These are phyloP conservation scores for Penicillium sclerotiorum DNA, from an alignment of 2,329 filamentous ascomycete species.

Conservation along the genomic window DNA sequence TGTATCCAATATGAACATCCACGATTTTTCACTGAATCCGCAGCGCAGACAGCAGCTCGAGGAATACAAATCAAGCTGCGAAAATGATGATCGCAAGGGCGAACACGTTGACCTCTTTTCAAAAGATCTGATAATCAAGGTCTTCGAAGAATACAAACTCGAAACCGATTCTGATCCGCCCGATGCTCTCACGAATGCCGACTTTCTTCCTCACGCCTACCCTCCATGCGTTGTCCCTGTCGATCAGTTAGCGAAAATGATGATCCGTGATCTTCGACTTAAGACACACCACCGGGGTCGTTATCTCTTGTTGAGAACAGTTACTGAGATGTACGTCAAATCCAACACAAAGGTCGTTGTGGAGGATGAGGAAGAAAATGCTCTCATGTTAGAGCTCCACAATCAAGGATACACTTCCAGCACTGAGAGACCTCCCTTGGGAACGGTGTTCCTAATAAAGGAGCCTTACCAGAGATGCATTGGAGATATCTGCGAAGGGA, in stretches of 20 bases:
- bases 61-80: too few relatives aligned
- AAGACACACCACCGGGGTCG: slow-evolving; percentile 46
- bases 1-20: too few relatives aligned
- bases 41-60: too few relatives aligned
- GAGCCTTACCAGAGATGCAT: slow-evolving; percentile 56
- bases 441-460: slow-evolving; percentile 51
- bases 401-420: slow-evolving; percentile 43
- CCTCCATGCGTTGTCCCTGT: slow-evolving; percentile 17
- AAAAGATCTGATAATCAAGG: too few relatives aligned
- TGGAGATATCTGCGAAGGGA: slow-evolving; percentile 42
- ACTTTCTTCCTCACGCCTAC: slow-evolving; percentile 25
- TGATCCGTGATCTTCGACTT: slow-evolving; percentile 36
- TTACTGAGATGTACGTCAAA: slow-evolving; percentile 34
- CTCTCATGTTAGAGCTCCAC: slow-evolving; percentile 44
- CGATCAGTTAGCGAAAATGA: slow-evolving; percentile 25
- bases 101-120: too few relatives aligned
- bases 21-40: too few relatives aligned
- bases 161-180: too few relatives aligned
- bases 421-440: slow-evolving; percentile 37
- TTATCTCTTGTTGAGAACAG: slow-evolving; percentile 36
- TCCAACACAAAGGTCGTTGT: slow-evolving; percentile 40
- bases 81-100: too few relatives aligned
- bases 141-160: too few relatives aligned
- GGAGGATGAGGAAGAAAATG: slow-evolving; percentile 44
- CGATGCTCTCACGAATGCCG: slow-evolving; percentile 19